Evolutionary conservation across 805 yeast genomes (phyloP).

Genomic region (Candida corydali): DNA sequence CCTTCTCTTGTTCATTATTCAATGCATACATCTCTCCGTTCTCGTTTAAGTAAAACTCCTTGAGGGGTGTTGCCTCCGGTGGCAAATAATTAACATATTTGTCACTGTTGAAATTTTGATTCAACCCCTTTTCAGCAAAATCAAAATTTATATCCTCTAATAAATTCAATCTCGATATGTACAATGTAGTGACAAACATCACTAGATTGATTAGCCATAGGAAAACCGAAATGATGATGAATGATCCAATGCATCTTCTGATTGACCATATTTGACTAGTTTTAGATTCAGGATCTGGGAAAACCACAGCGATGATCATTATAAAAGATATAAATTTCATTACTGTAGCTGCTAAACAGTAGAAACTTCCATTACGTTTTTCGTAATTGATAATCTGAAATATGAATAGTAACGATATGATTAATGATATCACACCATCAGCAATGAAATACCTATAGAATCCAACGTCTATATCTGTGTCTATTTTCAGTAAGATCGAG

Average conservation of each 20-base stretch:
- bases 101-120: slow-evolving; percentile 12
- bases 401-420: slow-evolving; percentile 31
- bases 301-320: slow-evolving; percentile 21
- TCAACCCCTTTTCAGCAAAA: slow-evolving; percentile 19
- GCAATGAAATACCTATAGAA: slow-evolving; percentile 37
- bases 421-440: slow-evolving; percentile 27
- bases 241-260: slow-evolving; percentile 33
- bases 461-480: slow-evolving; percentile 17
- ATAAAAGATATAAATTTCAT: slow-evolving; percentile 34
- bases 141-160: slow-evolving; percentile 31
- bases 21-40: slow-evolving; percentile 29
- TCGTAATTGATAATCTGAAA: slow-evolving; percentile 36
- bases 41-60: slow-evolving; percentile 25
- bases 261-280: slow-evolving; percentile 20
- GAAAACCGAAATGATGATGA: slow-evolving; percentile 34
- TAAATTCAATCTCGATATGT: slow-evolving; percentile 32
- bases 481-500: slow-evolving; percentile 21
- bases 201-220: slow-evolving; percentile 35
- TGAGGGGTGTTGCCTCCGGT: slow-evolving; percentile 14
- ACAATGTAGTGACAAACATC: slow-evolving; percentile 35
- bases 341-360: slow-evolving; percentile 30
- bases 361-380: slow-evolving; percentile 36
- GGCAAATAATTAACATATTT: slow-evolving; percentile 8
- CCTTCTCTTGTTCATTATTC: slow-evolving; percentile 11
- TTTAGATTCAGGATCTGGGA: slow-evolving; percentile 21